These are phyloP conservation scores for Citrus sp. DNA, from an alignment of 345 rosid genomes.

Conservation along the genomic window DNA sequence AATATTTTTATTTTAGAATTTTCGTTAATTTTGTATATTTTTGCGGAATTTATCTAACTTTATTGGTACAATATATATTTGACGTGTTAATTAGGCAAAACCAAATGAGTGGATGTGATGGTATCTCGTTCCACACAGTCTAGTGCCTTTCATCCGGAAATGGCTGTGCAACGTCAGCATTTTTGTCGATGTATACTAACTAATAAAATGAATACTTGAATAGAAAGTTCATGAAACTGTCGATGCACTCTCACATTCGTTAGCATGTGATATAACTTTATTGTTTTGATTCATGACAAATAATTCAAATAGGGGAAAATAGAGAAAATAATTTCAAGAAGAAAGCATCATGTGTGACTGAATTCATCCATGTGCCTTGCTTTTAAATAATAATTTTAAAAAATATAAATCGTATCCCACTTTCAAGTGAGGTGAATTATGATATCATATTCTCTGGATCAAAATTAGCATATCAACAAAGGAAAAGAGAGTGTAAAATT, in stretches of 20 bases:
- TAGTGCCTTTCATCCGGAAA: not conserved
- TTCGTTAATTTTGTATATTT: too few relatives aligned
- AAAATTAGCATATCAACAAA: not conserved
- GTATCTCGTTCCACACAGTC: not conserved
- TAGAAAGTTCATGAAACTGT: not conserved
- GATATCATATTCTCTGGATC: not conserved
- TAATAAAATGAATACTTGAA: not conserved
- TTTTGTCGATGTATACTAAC: not conserved
- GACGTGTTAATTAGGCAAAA: not conserved
- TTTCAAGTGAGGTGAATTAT: not conserved
- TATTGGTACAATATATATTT: too few relatives aligned
- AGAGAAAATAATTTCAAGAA: not conserved
- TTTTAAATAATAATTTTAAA: not conserved
- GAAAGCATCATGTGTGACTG: not conserved
- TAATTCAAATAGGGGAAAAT: not conserved
- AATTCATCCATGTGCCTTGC: not conserved
- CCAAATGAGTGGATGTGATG: not conserved
- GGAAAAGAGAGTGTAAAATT: too few relatives aligned
- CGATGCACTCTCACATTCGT: not conserved
- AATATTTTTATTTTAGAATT: too few relatives aligned
- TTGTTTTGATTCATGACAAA: not conserved
- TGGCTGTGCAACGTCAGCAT: not conserved
- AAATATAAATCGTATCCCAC: not conserved
- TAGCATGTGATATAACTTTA: not conserved
- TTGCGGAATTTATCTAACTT: too few relatives aligned